phyloP scores from a whole-genome alignment of 257 asterid genomes.

The Lavandula angustifolia region DNA sequence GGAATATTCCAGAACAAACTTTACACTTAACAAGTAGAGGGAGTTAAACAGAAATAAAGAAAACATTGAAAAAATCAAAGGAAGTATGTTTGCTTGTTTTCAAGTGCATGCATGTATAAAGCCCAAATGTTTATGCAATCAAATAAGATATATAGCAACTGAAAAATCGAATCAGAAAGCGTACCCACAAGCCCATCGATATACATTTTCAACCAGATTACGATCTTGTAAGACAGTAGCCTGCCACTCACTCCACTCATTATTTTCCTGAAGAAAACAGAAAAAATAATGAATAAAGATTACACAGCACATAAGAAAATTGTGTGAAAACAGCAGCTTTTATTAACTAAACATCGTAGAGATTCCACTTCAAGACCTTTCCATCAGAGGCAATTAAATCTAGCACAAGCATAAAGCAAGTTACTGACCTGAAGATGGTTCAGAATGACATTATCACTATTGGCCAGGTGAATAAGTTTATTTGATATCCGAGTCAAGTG shows the following conservation, averaged over 20 bases:
- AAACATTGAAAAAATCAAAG: neutral
- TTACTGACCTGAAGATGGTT: conserved; percentile 62
- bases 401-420: neutral
- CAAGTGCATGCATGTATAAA: neutral
- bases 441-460: conserved; percentile 45
- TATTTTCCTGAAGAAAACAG: conserved; percentile 58
- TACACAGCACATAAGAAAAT: neutral
- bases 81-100: neutral
- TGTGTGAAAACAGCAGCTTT: neutral
- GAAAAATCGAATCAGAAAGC: neutral
- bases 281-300: conserved; percentile 22
- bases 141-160: conserved; percentile 1
- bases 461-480: conserved; percentile 69
- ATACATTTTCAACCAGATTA: conserved; percentile 73
- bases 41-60: neutral
- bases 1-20: neutral
- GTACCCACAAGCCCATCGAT: conserved; percentile 97
- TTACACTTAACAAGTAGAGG: neutral
- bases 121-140: neutral
- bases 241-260: conserved; percentile 82
- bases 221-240: conserved; percentile 75
- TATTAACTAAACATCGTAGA: conserved; percentile 3
- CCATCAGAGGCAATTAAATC: neutral
- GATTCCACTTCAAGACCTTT: conserved; percentile 9
- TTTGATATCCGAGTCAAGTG: conserved; percentile 80